Conservation (phyloP, 139 green algal species). For the Zygnema circumcarinatum region DNA sequence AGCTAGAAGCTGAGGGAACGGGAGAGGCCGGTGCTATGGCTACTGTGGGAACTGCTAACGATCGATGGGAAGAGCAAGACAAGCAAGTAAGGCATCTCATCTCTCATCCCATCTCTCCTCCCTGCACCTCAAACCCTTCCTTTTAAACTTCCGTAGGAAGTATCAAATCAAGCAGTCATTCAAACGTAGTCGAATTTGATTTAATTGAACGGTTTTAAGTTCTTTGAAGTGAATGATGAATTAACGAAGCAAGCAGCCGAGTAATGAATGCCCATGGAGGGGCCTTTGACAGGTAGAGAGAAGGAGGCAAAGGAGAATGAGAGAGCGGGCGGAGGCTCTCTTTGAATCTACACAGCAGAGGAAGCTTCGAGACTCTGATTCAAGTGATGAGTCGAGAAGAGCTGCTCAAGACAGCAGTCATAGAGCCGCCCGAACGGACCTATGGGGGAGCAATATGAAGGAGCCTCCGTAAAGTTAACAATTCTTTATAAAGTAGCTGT, state of each 20-base stretch:
- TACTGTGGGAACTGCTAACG: not conserved
- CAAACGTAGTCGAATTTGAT: too few species aligned
- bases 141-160: not conserved
- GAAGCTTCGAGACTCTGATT: not conserved
- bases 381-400: not conserved
- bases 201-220: too few species aligned
- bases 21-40: not conserved
- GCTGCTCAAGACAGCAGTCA: not conserved
- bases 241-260: not conserved
- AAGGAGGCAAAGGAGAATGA: conserved; percentile 31
- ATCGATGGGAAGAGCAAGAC: conserved; percentile 30
- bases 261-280: not conserved
- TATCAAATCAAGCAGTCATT: too few species aligned
- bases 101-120: not conserved
- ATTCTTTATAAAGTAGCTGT: too few species aligned
- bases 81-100: conserved; percentile 16
- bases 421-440: not conserved
- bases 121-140: not conserved
- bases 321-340: conserved; percentile 2
- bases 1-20: not conserved
- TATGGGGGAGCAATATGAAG: not conserved
- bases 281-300: conserved; percentile 10
- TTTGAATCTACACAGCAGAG: not conserved
- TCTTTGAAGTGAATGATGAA: not conserved
- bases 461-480: not conserved